Conservation (phyloP, 345 rosid species). For the Garcia nutans region DNA sequence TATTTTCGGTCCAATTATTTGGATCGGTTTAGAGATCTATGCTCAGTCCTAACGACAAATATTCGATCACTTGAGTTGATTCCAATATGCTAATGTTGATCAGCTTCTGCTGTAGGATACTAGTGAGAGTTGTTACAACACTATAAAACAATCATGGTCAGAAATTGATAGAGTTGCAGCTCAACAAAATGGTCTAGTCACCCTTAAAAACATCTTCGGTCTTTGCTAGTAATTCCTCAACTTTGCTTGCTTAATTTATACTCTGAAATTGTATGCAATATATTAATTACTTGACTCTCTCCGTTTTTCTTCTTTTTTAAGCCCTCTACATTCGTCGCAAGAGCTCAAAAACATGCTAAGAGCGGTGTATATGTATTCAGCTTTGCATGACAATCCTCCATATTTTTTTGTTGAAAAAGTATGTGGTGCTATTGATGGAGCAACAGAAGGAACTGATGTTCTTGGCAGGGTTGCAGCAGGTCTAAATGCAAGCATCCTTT, state of each 20-base stretch:
- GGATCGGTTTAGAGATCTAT: too few species aligned
- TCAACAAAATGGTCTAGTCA: constrained; percentile 18
- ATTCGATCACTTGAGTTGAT: background rate
- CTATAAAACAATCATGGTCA: constrained; percentile 32
- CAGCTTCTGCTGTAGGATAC: constrained; percentile 20
- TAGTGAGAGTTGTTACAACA: constrained; percentile 32
- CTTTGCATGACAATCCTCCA: constrained; percentile 29
- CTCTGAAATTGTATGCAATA: too few species aligned
- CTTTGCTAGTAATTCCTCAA: constrained; percentile 29
- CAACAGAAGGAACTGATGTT: constrained; percentile 19
- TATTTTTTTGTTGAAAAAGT: constrained; percentile 15
- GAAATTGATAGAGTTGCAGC: constrained; percentile 34
- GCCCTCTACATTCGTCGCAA: background rate
- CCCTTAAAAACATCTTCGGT: constrained; percentile 30
- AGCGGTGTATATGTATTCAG: background rate
- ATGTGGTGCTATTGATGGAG: constrained; percentile 30
- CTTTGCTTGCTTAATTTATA: background rate
- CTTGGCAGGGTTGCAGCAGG: constrained; percentile 29
- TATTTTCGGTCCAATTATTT: too few species aligned
- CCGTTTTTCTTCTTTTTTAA: background rate
- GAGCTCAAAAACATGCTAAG: background rate
- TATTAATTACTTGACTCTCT: too few species aligned
- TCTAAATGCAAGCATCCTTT: background rate
- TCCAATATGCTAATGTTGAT: background rate
- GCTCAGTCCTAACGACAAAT: background rate